Evolutionary conservation across 345 rosid genomes (phyloP), one percentile per base, ranked within the genome.

Genomic region (Luvunga scandens): DNA sequence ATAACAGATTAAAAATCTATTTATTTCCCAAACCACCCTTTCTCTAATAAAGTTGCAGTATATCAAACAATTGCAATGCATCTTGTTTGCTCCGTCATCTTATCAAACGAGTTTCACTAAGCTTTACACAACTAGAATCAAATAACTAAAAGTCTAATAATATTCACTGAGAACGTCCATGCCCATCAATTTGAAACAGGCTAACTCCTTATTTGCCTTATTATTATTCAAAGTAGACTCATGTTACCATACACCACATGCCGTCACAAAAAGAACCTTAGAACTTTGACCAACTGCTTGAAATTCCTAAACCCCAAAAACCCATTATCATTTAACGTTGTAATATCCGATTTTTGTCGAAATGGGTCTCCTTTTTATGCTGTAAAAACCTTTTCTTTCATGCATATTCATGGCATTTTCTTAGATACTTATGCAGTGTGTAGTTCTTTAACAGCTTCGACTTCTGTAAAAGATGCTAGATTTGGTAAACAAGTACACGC

Each of bases 361-460:
- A 82, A 83, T 77, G 89, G 91, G 80, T 81, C 77, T 62, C 67
- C 84, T 59, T 60, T 85, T 9, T 69, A 12, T 66, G 89, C 87
- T 1, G 57, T 83, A 33, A 82, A 86, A 69, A 83, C 87, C 48
- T 71, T 81, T 30, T 84, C 86, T 76, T 80, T 88, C 70, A 88
- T 88, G 91, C 91, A 90, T 65, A 5, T 28, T 8, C 68, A 79
- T 76, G 81, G 81, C 13, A 81, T 88, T 57, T 38, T 79, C 71
- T 60, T 87, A 33, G 89, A 90, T 86, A 79, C 81, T 36, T 86
- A 86, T 75, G 88, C 87, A 19, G 45, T 87, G 66, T 89, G 90
- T 73, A 70, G 88, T 77, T 82, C 87, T 61, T 77, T 89, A 63
- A 75, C 76, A 27, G 90, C 91, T 72, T 83, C 88, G 1, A 78